Evolutionary conservation across 306 rosid genomes (phyloP).

Genomic region (Corylus americana): DNA sequence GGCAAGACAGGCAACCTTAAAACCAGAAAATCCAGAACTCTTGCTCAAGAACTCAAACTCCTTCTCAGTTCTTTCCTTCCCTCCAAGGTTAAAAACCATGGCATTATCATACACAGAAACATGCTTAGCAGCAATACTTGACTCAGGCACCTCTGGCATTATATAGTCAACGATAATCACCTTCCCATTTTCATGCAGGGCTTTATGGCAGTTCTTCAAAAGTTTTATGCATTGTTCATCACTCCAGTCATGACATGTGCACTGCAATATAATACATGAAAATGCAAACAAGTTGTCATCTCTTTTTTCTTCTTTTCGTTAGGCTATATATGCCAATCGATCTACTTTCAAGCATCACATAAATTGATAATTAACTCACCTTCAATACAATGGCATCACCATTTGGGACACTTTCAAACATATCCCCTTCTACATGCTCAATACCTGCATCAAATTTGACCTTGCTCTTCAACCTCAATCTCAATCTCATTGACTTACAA

Average conservation of each 20-base stretch:
- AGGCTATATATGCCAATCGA: no score
- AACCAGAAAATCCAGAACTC: slow-evolving; percentile 28
- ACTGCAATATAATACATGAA: slow-evolving; percentile 5
- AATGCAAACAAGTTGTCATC: no score
- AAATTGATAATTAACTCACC: slow-evolving; percentile 5
- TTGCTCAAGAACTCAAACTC: slow-evolving; percentile 17
- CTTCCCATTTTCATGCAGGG: slow-evolving; percentile 34
- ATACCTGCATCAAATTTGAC: slow-evolving; percentile 20
- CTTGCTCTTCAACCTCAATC: no score
- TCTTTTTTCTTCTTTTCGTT: no score
- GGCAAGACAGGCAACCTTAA: slow-evolving; percentile 25
- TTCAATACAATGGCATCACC: slow-evolving; percentile 39
- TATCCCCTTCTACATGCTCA: slow-evolving; percentile 32
- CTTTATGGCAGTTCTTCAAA: slow-evolving; percentile 27
- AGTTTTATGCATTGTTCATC: slow-evolving; percentile 31
- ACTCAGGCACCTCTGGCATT: slow-evolving; percentile 34
- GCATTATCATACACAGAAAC: slow-evolving; percentile 26
- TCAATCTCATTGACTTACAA: no score
- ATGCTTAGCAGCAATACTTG: slow-evolving; percentile 10
- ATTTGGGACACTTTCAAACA: slow-evolving; percentile 32
- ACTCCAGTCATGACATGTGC: slow-evolving; percentile 33
- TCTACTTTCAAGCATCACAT: neutral
- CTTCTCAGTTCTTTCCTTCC: slow-evolving; percentile 35
- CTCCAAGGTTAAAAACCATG: slow-evolving; percentile 27
- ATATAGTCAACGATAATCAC: slow-evolving; percentile 36